Percentiles rank a stretch among this genome's conserved stretches.
phyloP scores from a whole-genome alignment of 2,329 filamentous ascomycete species.

The Daldinia eschscholtzii region DNA sequence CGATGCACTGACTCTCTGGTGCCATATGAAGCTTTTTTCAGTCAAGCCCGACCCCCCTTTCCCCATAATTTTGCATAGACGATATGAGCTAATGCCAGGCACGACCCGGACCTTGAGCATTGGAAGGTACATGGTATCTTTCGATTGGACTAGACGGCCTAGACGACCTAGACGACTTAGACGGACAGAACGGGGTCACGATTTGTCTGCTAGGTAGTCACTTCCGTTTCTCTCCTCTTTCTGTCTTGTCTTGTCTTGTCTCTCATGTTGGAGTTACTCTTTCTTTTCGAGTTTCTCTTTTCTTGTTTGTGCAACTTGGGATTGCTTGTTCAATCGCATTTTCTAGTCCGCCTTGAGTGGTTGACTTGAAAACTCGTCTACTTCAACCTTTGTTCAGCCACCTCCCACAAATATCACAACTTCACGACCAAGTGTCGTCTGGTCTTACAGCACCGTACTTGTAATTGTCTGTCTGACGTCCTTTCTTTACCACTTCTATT shows the following conservation, averaged over 20 bases:
- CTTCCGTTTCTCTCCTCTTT: conserved; percentile 17
- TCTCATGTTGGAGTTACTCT: conserved; percentile 12
- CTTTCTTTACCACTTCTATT: conserved; percentile 36
- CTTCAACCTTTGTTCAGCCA: conserved; percentile 28
- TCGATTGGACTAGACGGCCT: background rate
- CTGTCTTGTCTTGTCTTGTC: conserved; percentile 4
- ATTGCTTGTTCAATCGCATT: conserved; percentile 27
- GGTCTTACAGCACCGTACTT: conserved; percentile 30
- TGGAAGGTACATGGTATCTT: conserved; percentile 2
- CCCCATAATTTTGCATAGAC: conserved; percentile 36
- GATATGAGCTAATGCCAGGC: conserved; percentile 42
- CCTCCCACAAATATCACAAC: conserved; percentile 28
- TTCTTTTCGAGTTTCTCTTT: conserved; percentile 24
- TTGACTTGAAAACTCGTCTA: conserved; percentile 24
- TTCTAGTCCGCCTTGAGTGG: conserved; percentile 31
- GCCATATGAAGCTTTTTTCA: conserved; percentile 32
- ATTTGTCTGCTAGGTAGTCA: conserved; percentile 13
- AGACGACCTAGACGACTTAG: background rate
- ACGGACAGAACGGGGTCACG: conserved; percentile 24
- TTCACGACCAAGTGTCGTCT: conserved; percentile 38
- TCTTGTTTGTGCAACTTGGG: conserved; percentile 27
- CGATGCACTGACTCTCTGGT: conserved; percentile 29
- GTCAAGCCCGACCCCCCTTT: conserved; percentile 35
- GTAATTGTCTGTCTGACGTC: conserved; percentile 37
- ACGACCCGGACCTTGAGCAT: conserved; percentile 32